phyloP scores from a whole-genome alignment of 768 basidiomycete genomes.

The Infundibulicybe gibba region DNA sequence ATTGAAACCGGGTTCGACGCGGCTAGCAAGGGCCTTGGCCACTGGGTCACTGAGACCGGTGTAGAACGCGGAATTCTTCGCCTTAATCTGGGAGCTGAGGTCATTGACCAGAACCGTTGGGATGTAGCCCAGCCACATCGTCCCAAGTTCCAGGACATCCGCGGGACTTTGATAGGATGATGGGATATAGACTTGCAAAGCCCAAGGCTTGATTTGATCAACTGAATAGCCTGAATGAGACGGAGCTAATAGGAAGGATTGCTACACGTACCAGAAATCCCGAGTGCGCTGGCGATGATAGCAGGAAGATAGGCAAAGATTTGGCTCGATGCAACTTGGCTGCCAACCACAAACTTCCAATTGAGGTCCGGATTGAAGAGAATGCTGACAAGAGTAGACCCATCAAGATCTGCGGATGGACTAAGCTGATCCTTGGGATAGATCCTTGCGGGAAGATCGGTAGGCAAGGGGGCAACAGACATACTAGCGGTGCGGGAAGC shows the following conservation, averaged over 20 bases:
- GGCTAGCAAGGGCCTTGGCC: slow-evolving; percentile 53
- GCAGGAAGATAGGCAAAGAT: slow-evolving; percentile 71
- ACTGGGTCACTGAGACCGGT: slow-evolving; percentile 40
- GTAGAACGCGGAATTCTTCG: slow-evolving; percentile 62
- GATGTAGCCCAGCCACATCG: slow-evolving; percentile 72
- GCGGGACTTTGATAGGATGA: slow-evolving; percentile 40
- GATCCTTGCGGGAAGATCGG: slow-evolving; percentile 58
- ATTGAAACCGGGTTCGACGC: slow-evolving; percentile 68
- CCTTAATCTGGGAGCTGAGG: slow-evolving; percentile 65
- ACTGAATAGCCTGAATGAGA: slow-evolving; percentile 11
- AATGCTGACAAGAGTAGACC: slow-evolving; percentile 55
- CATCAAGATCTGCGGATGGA: slow-evolving; percentile 23
- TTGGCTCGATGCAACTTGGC: slow-evolving; percentile 60
- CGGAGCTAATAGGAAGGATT: slow-evolving; percentile 5
- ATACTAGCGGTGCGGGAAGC: slow-evolving; percentile 18
- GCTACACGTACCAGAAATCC: slow-evolving; percentile 22
- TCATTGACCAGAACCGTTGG: slow-evolving; percentile 48
- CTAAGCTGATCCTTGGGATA: slow-evolving; percentile 34
- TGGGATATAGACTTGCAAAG: slow-evolving; percentile 71
- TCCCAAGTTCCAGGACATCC: slow-evolving; percentile 53
- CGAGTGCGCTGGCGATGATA: slow-evolving; percentile 29
- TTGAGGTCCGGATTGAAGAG: slow-evolving; percentile 55
- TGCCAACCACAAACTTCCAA: slow-evolving; percentile 68
- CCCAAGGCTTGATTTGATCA: slow-evolving; percentile 39
- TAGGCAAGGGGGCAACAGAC: slow-evolving; percentile 43